Conservation (phyloP, 129 eudicot species). For the Gnaphalium uliginosum region DNA sequence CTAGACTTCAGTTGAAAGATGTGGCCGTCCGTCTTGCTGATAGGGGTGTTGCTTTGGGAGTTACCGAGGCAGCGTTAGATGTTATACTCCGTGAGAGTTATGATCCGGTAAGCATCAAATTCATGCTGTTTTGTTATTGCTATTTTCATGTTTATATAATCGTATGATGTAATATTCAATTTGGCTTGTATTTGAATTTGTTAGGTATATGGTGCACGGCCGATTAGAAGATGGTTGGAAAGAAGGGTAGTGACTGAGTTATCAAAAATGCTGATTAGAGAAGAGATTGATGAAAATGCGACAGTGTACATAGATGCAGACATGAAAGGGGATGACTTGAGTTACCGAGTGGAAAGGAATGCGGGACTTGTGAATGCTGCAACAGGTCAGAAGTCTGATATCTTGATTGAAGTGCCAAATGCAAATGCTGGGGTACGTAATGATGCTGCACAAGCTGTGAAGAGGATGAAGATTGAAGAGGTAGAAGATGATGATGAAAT, state of each 20-base stretch:
- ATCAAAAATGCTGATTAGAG: constrained; percentile 77
- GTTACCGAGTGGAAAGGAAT: constrained; percentile 75
- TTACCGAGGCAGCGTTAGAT: constrained; percentile 81
- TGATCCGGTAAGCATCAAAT: constrained; percentile 70
- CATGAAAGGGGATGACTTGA: constrained; percentile 37
- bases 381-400: constrained; percentile 77
- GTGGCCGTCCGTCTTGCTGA: constrained; percentile 87
- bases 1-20: constrained; percentile 78
- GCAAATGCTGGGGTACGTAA: constrained; percentile 14
- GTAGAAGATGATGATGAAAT: constrained; percentile 72
- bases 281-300: constrained; percentile 84
- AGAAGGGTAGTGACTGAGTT: constrained; percentile 79
- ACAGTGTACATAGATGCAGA: constrained; percentile 83
- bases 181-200: background rate
- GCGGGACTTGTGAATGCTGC: constrained; percentile 88
- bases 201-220: constrained; percentile 95
- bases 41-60: constrained; percentile 88
- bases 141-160: background rate
- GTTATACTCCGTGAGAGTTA: constrained; percentile 75
- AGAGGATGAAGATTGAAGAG: constrained; percentile 87
- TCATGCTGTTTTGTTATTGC: background rate
- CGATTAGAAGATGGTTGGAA: constrained; percentile 95
- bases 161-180: background rate
- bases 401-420: constrained; percentile 61
- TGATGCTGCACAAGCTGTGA: constrained; percentile 83